Base-by-base conservation (phyloP, 2,329 filamentous ascomycete genomes). In the Chaetomium sp. region DNA sequence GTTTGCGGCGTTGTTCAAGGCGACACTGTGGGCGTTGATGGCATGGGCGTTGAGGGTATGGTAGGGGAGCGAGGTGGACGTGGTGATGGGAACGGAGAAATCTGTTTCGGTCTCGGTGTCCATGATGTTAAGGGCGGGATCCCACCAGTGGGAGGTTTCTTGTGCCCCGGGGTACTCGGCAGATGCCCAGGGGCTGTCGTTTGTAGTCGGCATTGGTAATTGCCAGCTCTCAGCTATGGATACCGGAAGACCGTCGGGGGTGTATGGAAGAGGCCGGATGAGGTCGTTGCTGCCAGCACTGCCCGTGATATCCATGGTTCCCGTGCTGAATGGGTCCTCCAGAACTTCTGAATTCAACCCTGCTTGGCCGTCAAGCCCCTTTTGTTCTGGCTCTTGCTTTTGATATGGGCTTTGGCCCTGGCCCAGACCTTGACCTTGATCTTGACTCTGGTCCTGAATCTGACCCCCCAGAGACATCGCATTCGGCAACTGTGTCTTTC, bases 121-220 rank as follows among this genome's bases (percentile, higher is more conserved):
- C 59, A 59, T 61, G 12, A 40, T 46, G 40, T 57, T 52, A 32
- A 40, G 42, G 7, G 52, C 48, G 5, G 66, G 57, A 42, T 69
- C 68, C 71, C 71, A 66, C 67, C 66, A 67, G 57, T 63, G 63
- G n/a, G 58, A 60, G 35, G 61, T 61, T 49, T 46, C 45, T 8
- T 65, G 65, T 14, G 60, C 37, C 37, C 37, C 37, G 37, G 52
- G 5, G 43, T 10, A 45, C 19, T 35, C n/a, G 41, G 44, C 14
- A 27, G n/a, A 40, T 38, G 54, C 57, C 53, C 3, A 46, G 34
- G 56, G 59, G 54, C 62, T 61, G 68, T 65, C 59, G 45, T 55
- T 57, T 10, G 53, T 49, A 11, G 49, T 11, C 2, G 41, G 40
- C 41, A 56, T 32, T 45, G 57, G 54, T 62, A 52, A 52, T 61